Conservation (phyloP, 257 asterid species). For the Nicotiana benthamiana region DNA sequence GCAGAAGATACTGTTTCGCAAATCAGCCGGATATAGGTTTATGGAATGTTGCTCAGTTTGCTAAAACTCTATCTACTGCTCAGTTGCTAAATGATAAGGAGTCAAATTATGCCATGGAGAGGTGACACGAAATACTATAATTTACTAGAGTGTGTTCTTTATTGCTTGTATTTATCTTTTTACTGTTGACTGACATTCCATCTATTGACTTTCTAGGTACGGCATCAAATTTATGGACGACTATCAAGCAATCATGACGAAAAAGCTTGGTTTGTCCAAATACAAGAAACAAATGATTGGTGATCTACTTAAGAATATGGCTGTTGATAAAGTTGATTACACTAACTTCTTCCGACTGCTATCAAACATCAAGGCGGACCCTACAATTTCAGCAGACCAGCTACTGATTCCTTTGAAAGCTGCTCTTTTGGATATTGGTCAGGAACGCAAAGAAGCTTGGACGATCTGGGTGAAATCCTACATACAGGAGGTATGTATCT, state of each 20-base stretch:
- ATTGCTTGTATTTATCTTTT: neutral
- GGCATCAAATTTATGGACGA: slow-evolving; percentile 93
- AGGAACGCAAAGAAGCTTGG: slow-evolving; percentile 96
- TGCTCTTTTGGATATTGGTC: slow-evolving; percentile 87
- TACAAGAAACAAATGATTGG: slow-evolving; percentile 81
- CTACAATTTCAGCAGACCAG: slow-evolving; percentile 49
- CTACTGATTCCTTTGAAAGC: slow-evolving; percentile 78
- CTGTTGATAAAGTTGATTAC: slow-evolving; percentile 97
- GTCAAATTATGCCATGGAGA: slow-evolving; percentile 80
- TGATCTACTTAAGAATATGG: slow-evolving; percentile 90
- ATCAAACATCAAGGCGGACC: slow-evolving; percentile 76
- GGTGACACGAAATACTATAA: slow-evolving; percentile 28
- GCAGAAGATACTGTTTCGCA: slow-evolving; percentile 92
- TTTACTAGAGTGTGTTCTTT: neutral
- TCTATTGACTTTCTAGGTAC: slow-evolving; percentile 36
- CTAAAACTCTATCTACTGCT: slow-evolving; percentile 65
- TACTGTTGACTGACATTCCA: neutral
- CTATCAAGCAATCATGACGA: slow-evolving; percentile 91
- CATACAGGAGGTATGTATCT: slow-evolving; percentile 58
- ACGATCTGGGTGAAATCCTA: slow-evolving; percentile 79
- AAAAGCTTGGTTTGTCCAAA: slow-evolving; percentile 81
- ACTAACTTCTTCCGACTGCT: slow-evolving; percentile 92
- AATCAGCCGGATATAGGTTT: slow-evolving; percentile 97
- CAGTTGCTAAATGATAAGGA: slow-evolving; percentile 71
- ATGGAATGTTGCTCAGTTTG: slow-evolving; percentile 89